Percentiles rank a stretch among this genome's conserved stretches.
Conservation (phyloP, 805 yeast genomes). For the Priceomyces fermenticarens region DNA sequence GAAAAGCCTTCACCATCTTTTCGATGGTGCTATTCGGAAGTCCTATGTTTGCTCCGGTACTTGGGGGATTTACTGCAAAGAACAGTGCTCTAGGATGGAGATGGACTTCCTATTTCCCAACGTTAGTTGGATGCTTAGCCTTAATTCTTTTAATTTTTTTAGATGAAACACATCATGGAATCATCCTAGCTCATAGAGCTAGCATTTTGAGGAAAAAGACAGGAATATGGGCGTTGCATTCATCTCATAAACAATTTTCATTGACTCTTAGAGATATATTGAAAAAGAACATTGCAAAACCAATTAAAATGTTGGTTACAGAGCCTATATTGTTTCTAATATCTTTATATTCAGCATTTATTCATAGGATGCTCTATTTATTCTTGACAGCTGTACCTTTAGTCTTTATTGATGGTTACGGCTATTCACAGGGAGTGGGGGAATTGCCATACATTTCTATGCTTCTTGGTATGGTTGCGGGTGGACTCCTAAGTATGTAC, state of each 20-base stretch:
- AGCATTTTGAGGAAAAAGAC: slow-evolving; percentile 36
- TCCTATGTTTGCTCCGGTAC: slow-evolving; percentile 74
- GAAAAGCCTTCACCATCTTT: slow-evolving; percentile 34
- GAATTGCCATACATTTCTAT: slow-evolving; percentile 80
- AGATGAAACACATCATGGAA: slow-evolving; percentile 41
- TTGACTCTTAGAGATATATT: slow-evolving; percentile 29
- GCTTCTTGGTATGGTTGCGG: slow-evolving; percentile 63
- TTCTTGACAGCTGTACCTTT: slow-evolving; percentile 45
- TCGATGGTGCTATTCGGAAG: slow-evolving; percentile 66
- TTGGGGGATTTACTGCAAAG: slow-evolving; percentile 31
- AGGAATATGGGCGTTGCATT: slow-evolving; percentile 38
- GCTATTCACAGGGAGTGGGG: slow-evolving; percentile 56
- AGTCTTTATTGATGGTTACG: slow-evolving; percentile 54
- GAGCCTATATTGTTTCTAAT: slow-evolving; percentile 43
- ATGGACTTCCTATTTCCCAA: slow-evolving; percentile 53
- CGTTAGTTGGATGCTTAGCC: slow-evolving; percentile 34
- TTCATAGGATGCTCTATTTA: slow-evolving; percentile 46
- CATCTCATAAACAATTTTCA: slow-evolving; percentile 35
- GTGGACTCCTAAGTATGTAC: slow-evolving; percentile 51
- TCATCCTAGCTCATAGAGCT: slow-evolving; percentile 31
- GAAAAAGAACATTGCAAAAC: slow-evolving; percentile 35
- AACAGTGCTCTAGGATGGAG: slow-evolving; percentile 47
- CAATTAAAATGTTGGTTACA: slow-evolving; percentile 35
- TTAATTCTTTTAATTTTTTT: slow-evolving; percentile 28
- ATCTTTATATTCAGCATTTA: slow-evolving; percentile 48